A percentile compares a stretch with the other conserved stretches of the same genome.
Evolutionary conservation across 257 asterid genomes (phyloP).

Genomic region (Jaltomata sinuosa): DNA sequence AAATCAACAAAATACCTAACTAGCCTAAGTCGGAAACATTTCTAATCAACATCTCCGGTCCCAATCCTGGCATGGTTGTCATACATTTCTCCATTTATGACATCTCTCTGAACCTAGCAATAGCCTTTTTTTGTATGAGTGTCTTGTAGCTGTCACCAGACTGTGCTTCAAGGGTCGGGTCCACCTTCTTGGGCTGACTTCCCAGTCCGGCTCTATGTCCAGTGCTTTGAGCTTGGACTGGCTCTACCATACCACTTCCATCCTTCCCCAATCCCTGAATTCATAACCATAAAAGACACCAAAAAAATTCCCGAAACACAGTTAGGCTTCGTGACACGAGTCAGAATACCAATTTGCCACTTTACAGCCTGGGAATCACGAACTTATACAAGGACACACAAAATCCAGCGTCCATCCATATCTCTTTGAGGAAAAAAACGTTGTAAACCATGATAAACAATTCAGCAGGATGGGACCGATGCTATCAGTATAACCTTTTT

Average conservation of each 20-base stretch:
- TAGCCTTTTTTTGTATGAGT: conserved; percentile 94
- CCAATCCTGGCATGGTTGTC: background rate
- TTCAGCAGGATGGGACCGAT: background rate
- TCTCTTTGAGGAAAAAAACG: background rate
- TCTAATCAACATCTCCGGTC: background rate
- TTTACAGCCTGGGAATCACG: conserved; percentile 6
- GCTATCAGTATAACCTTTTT: background rate
- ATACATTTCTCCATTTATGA: conserved; percentile 18
- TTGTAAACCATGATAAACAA: background rate
- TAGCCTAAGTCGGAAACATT: background rate
- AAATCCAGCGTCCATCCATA: background rate
- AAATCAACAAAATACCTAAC: background rate
- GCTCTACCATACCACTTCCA: conserved; percentile 96
- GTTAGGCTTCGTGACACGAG: conserved; percentile 21
- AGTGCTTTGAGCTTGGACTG: conserved; percentile 68
- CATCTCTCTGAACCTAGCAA: conserved; percentile 95
- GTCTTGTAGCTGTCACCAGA: conserved; percentile 97
- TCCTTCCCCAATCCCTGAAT: conserved; percentile 89
- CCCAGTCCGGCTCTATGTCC: conserved; percentile 91
- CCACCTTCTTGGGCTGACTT: conserved; percentile 79
- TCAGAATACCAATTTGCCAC: conserved; percentile 22
- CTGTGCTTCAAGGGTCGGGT: conserved; percentile 80
- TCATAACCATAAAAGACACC: conserved; percentile 26
- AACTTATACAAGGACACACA: conserved; percentile 1
- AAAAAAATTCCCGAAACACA: conserved; percentile 22